A percentile compares a stretch with the other conserved stretches of the same genome.
These are phyloP conservation scores for Sapria himalayana DNA, from an alignment of 345 rosid species.

Conservation along the genomic window DNA sequence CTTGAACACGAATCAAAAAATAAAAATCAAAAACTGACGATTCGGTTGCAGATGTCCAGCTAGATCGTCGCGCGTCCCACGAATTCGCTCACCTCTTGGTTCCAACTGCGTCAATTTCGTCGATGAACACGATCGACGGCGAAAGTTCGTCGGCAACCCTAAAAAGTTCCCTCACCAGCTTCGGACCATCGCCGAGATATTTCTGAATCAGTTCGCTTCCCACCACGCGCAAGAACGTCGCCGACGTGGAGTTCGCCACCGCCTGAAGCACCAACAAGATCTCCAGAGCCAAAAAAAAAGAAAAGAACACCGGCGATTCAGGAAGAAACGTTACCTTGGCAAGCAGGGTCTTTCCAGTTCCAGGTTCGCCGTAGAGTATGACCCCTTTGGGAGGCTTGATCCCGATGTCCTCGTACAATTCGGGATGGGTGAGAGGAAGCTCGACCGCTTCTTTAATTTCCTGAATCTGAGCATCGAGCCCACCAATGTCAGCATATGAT, in stretches of 20 bases:
- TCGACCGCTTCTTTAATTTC: conserved; percentile 99
- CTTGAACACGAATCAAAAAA: conserved; percentile 11
- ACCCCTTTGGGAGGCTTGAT: conserved; percentile 99
- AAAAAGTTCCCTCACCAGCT: conserved; percentile 85
- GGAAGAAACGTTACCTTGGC: conserved; percentile 43
- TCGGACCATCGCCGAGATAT: conserved; percentile 93
- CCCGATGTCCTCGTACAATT: conserved; percentile 94
- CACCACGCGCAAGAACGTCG: conserved; percentile 90
- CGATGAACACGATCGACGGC: conserved; percentile 89
- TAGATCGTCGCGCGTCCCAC: too few species aligned
- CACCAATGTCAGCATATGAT: conserved; percentile 96
- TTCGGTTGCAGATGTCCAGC: too few species aligned
- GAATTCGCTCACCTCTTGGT: conserved; percentile 61
- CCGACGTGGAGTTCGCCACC: conserved; percentile 91
- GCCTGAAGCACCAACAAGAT: conserved; percentile 31
- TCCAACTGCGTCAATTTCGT: conserved; percentile 96
- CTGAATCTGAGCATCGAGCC: conserved; percentile 95
- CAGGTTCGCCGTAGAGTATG: conserved; percentile 95
- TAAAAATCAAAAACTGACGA: neutral
- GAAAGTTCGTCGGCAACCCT: conserved; percentile 92
- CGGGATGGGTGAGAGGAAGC: conserved; percentile 96
- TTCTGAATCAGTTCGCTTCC: conserved; percentile 96
- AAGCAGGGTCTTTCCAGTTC: conserved; percentile 96
- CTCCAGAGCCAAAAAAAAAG: neutral
- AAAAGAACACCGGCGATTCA: neutral